A percentile compares a stretch with the other conserved stretches of the same genome.
These are phyloP conservation scores for Psilocybe cubensis DNA, from an alignment of 768 basidiomycete genomes.

Conservation along the genomic window DNA sequence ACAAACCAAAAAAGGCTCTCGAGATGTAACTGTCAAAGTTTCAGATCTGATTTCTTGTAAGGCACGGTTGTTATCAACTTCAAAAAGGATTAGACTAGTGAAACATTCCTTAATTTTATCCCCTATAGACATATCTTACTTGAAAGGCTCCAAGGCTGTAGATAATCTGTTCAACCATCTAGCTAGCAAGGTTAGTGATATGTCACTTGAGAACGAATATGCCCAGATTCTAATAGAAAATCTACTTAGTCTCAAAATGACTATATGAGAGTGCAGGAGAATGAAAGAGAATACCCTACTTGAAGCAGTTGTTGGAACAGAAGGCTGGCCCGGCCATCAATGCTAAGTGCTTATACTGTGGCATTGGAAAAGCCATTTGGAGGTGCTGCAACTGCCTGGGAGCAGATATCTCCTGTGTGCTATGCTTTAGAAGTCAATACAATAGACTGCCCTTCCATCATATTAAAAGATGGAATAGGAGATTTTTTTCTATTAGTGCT, in stretches of 20 bases:
- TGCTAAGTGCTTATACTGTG: neutral
- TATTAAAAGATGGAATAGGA: conserved; percentile 23
- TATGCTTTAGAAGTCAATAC: conserved; percentile 3
- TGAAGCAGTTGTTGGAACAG: neutral
- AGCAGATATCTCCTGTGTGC: neutral
- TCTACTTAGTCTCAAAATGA: neutral
- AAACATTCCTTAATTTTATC: too few relatives aligned
- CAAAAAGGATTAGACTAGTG: too few relatives aligned
- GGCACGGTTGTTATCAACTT: too few relatives aligned
- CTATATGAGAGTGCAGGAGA: neutral
- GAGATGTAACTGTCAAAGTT: too few relatives aligned
- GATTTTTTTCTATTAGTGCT: conserved; percentile 9
- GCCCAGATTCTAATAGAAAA: neutral
- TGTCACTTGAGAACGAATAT: too few relatives aligned
- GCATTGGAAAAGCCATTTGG: neutral
- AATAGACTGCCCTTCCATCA: conserved; percentile 17
- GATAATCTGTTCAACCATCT: too few relatives aligned
- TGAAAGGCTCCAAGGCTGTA: neutral
- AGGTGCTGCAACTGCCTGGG: neutral
- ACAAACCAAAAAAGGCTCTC: too few relatives aligned
- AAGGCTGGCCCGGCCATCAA: neutral
- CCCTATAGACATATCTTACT: neutral
- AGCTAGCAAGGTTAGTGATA: too few relatives aligned
- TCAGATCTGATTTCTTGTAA: too few relatives aligned
- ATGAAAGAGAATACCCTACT: neutral